Percentiles rank a stretch among this genome's conserved stretches.
phyloP scores from a whole-genome alignment of 2,329 filamentous ascomycete species.

The Pseudovirgaria hyperparasitica region DNA sequence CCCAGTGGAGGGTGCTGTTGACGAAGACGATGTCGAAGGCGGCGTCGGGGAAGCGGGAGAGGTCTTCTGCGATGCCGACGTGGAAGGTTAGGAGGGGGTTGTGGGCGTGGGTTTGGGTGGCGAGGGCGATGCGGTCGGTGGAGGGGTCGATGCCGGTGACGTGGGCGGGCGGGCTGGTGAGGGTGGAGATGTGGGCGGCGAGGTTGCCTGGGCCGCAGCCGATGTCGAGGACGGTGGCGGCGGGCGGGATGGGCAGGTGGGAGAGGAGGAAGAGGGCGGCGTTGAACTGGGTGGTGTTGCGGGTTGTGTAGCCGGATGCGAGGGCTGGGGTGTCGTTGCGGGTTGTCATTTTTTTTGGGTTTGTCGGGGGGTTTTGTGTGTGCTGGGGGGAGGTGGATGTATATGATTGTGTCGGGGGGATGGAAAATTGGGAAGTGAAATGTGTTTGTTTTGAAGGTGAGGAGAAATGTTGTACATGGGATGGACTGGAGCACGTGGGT shows the following conservation, averaged over 20 bases:
- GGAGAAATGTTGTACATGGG: no score
- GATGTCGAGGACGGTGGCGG: conserved; percentile 17
- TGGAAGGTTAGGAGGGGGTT: conserved; percentile 9
- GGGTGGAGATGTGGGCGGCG: conserved; percentile 11
- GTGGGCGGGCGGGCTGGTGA: conserved; percentile 7
- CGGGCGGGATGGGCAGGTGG: conserved; percentile 8
- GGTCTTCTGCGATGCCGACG: conserved; percentile 13
- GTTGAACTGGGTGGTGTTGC: conserved; percentile 13
- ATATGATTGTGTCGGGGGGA: no score
- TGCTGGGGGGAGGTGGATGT: no score
- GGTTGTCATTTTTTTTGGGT: no score
- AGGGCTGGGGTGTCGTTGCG: conserved; percentile 15
- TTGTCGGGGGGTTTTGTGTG: no score
- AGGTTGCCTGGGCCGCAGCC: conserved; percentile 23
- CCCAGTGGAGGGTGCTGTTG: conserved; percentile 18
- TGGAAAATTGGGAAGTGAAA: no score
- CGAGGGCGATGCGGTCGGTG: conserved; percentile 12
- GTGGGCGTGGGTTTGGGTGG: conserved; percentile 1
- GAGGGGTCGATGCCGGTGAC: conserved; percentile 23
- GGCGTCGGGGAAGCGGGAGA: conserved; percentile 9
- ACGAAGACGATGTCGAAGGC: conserved; percentile 17
- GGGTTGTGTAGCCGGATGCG: conserved; percentile 13
- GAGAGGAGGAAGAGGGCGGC: conserved; percentile 13
- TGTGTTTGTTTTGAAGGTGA: no score
- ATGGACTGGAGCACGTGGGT: no score